phyloP scores from a whole-genome alignment of 768 basidiomycete genomes.

The Rhodotorula taiwanensis region DNA sequence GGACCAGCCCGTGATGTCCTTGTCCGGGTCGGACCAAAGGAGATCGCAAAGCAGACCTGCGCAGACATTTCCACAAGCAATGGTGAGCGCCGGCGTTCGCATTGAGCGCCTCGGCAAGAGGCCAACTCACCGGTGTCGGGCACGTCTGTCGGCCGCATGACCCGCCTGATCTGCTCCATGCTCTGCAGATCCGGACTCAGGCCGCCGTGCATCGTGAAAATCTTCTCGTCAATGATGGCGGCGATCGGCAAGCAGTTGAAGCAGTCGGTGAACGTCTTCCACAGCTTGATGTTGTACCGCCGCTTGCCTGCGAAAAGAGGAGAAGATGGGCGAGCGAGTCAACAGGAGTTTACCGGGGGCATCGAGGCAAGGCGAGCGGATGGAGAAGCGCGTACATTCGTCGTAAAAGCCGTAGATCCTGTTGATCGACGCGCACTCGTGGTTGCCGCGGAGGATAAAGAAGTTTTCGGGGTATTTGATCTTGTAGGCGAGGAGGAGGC shows the following conservation, averaged over 20 bases:
- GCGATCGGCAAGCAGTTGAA: constrained; percentile 99
- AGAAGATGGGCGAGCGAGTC: neutral
- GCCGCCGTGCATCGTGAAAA: constrained; percentile 99
- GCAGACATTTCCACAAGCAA: neutral
- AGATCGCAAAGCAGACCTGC: constrained; percentile 88
- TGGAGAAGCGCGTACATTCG: constrained; percentile 67
- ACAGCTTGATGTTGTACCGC: constrained; percentile 99
- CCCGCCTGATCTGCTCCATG: constrained; percentile 98
- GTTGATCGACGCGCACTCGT: constrained; percentile 99
- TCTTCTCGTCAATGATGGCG: constrained; percentile 99
- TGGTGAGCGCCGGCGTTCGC: no score
- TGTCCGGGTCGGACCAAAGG: constrained; percentile 98
- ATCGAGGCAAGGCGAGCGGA: no score
- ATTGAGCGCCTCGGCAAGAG: neutral
- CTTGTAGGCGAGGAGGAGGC: constrained; percentile 97
- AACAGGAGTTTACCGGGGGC: neutral
- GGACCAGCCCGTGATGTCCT: constrained; percentile 98
- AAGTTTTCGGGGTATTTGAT: constrained; percentile 99
- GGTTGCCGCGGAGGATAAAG: constrained; percentile 97
- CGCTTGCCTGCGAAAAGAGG: constrained; percentile 70
- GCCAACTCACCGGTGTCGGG: constrained; percentile 78
- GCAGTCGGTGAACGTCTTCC: constrained; percentile 99
- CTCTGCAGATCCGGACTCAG: constrained; percentile 94
- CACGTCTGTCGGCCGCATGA: constrained; percentile 98
- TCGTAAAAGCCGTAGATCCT: constrained; percentile 99